These are phyloP conservation scores for Verticillium alfalfae DNA, from an alignment of 2,329 filamentous ascomycete species.

Conservation along the genomic window DNA sequence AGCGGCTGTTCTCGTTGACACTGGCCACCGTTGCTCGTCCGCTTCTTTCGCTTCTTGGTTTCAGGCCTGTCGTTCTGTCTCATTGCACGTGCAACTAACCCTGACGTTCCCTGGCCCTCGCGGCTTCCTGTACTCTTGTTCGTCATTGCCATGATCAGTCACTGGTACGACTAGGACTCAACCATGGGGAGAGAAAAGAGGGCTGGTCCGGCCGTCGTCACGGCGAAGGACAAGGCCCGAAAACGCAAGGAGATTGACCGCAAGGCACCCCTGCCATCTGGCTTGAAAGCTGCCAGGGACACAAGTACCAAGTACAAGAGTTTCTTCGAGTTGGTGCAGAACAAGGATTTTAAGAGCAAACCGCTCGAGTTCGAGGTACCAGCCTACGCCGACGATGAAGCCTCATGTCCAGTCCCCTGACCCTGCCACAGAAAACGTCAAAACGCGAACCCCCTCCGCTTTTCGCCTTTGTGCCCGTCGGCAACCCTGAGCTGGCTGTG, in stretches of 20 bases:
- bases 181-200: conserved; percentile 13
- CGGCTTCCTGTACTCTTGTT: background rate
- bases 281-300: conserved; percentile 27
- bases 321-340: conserved; percentile 61
- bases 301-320: conserved; percentile 51
- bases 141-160: conserved; percentile 10
- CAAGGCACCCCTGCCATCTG: conserved; percentile 24
- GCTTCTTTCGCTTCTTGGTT: background rate
- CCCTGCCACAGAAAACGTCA: conserved; percentile 41
- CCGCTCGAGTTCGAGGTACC: conserved; percentile 58
- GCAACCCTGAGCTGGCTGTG: conserved; percentile 54
- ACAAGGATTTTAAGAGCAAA: conserved; percentile 58
- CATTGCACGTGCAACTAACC: background rate
- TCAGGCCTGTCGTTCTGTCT: background rate
- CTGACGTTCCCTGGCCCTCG: background rate
- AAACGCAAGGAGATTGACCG: conserved; percentile 15
- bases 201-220: conserved; percentile 3
- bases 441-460: conserved; percentile 49
- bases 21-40: background rate
- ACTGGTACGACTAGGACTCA: background rate
- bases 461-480: conserved; percentile 58
- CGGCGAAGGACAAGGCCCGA: conserved; percentile 11
- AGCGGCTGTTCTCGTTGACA: background rate
- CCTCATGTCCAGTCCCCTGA: background rate
- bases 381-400: background rate